phyloP scores from a whole-genome alignment of 2,329 filamentous ascomycete species.

The Neonectria neomacrospora region DNA sequence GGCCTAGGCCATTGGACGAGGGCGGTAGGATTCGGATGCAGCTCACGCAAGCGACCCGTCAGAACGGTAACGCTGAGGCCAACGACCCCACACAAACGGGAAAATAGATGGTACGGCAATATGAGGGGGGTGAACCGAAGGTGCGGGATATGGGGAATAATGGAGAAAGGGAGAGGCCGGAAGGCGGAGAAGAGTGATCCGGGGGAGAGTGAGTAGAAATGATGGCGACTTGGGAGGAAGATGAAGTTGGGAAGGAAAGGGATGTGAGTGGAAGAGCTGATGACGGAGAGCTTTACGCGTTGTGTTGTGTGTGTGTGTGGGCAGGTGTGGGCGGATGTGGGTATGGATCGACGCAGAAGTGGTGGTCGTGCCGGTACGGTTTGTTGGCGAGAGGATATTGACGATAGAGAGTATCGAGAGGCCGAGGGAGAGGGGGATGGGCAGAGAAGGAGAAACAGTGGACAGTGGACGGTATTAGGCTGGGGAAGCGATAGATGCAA shows the following conservation, averaged over 20 bases:
- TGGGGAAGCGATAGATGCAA: neutral
- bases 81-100: constrained; percentile 25
- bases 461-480: too few relatives aligned
- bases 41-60: constrained; percentile 23
- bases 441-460: neutral
- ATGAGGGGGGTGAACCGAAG: constrained; percentile 14
- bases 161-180: neutral
- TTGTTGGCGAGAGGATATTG: constrained; percentile 4
- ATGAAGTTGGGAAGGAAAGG: neutral
- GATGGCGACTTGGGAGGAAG: constrained; percentile 4
- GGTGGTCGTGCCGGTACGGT: neutral
- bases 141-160: constrained; percentile 16
- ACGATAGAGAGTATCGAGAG: neutral
- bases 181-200: neutral
- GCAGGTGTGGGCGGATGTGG: constrained; percentile 16
- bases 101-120: constrained; percentile 10
- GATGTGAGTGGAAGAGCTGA: neutral
- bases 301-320: too few relatives aligned
- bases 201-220: neutral
- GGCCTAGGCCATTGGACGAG: constrained; percentile 22
- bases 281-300: neutral
- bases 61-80: constrained; percentile 31
- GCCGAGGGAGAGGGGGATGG: neutral
- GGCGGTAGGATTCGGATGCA: constrained; percentile 16
- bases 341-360: constrained; percentile 18